Percentiles rank a stretch among this genome's conserved stretches.
Conservation (phyloP, 2,329 filamentous ascomycete species). For the Colletotrichum sp. region DNA sequence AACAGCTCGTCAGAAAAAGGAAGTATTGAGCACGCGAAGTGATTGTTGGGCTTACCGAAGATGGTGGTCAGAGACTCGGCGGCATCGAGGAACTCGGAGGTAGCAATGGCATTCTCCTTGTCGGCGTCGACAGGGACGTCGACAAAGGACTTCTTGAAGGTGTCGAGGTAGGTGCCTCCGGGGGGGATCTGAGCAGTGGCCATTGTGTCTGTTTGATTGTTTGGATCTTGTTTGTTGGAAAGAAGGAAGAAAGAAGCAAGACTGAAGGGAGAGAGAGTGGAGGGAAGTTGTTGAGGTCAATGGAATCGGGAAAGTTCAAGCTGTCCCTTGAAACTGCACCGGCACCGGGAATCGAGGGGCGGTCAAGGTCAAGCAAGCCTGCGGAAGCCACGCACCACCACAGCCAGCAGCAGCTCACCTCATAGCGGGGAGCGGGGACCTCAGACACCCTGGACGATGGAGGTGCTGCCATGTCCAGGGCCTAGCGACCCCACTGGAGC, state of each 20-base stretch:
- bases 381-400: conserved; percentile 1
- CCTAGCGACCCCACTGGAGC: neutral
- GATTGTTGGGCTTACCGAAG: conserved; percentile 67
- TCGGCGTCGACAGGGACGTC: conserved; percentile 78
- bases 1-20: neutral
- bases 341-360: conserved; percentile 13
- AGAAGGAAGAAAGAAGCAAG: neutral
- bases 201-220: conserved; percentile 46
- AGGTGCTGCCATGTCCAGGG: neutral
- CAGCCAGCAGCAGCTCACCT: neutral
- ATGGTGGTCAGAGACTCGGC: conserved; percentile 85
- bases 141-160: conserved; percentile 81
- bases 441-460: neutral
- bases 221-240: neutral
- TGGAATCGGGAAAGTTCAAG: neutral
- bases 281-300: neutral
- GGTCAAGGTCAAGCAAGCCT: conserved; percentile 21
- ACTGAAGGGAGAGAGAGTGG: neutral
- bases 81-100: conserved; percentile 89
- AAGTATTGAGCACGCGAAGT: neutral
- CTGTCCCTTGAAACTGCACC: neutral
- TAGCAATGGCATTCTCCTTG: conserved; percentile 80
- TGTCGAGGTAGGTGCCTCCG: conserved; percentile 84
- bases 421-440: neutral
- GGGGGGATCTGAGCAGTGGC: conserved; percentile 59